Percentiles rank a stretch among this genome's conserved stretches.
Conservation (phyloP, 2,329 filamentous ascomycete species). For the Aspergillus tubingensis region DNA sequence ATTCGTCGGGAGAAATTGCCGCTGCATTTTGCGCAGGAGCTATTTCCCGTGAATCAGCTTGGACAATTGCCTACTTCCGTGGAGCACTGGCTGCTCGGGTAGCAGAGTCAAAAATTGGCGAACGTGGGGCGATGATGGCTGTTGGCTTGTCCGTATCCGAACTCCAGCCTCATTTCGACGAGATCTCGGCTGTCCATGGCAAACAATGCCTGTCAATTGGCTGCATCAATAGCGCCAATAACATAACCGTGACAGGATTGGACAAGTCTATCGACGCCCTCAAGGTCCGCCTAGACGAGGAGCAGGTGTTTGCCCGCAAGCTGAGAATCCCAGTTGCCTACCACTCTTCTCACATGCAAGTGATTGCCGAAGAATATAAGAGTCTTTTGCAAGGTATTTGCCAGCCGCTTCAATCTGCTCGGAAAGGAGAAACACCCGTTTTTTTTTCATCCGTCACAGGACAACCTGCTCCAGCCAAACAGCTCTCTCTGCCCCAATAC, state of each 20-base stretch:
- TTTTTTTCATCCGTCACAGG: too few relatives aligned
- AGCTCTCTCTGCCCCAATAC: too few relatives aligned
- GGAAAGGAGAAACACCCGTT: too few relatives aligned
- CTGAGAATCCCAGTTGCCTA: slow-evolving; percentile 35
- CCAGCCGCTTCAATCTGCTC: neutral
- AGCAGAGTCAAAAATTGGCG: neutral
- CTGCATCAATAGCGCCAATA: slow-evolving; percentile 35
- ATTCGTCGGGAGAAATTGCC: slow-evolving; percentile 35
- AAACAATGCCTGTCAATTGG: slow-evolving; percentile 21
- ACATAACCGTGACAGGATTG: slow-evolving; percentile 35
- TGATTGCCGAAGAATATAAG: slow-evolving; percentile 9
- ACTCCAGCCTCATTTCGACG: neutral
- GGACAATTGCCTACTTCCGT: slow-evolving; percentile 26
- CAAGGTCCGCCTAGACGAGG: slow-evolving; percentile 20
- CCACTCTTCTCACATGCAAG: slow-evolving; percentile 39
- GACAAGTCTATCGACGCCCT: slow-evolving; percentile 23
- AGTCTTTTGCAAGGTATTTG: neutral
- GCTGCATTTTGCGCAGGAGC: slow-evolving; percentile 29
- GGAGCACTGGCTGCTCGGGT: slow-evolving; percentile 12
- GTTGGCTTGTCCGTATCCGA: neutral
- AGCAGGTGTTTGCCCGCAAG: slow-evolving; percentile 27
- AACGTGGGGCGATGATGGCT: neutral
- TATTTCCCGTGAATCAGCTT: slow-evolving; percentile 12
- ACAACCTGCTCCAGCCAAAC: too few relatives aligned
- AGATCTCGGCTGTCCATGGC: too few relatives aligned